Conservation (phyloP, 768 basidiomycete species). For the Podaxis sp. region DNA sequence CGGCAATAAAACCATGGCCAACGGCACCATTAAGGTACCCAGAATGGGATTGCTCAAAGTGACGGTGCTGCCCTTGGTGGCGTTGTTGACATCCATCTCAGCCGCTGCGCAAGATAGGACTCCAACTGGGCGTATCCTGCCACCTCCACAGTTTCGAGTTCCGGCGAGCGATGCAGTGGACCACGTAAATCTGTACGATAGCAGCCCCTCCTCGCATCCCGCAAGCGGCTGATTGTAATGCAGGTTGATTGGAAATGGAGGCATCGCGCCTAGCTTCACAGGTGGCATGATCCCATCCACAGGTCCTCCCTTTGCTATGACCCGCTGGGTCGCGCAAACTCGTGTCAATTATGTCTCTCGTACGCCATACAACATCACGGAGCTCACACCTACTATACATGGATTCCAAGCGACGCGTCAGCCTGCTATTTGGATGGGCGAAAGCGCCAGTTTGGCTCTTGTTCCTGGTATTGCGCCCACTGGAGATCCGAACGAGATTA, state of each 20-base stretch:
- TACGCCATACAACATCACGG: constrained; percentile 51
- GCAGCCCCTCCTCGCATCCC: too few relatives aligned
- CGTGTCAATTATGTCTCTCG: constrained; percentile 70
- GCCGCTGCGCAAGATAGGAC: constrained; percentile 2
- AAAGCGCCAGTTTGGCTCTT: constrained; percentile 58
- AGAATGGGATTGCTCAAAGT: not conserved
- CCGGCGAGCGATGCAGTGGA: constrained; percentile 5
- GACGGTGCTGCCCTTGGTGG: not conserved
- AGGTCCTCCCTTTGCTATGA: constrained; percentile 80
- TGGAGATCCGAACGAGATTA: not conserved
- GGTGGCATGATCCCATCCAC: constrained; percentile 77
- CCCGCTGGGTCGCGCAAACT: constrained; percentile 79
- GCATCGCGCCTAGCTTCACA: constrained; percentile 60
- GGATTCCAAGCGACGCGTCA: constrained; percentile 80
- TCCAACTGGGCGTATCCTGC: constrained; percentile 7
- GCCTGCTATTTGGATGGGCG: constrained; percentile 88
- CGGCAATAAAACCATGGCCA: not conserved
- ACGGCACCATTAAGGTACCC: not conserved
- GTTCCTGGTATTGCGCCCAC: constrained; percentile 45
- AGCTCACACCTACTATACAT: constrained; percentile 36
- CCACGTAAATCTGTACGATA: constrained; percentile 3
- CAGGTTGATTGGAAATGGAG: constrained; percentile 65
- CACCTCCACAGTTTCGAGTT: constrained; percentile 6
- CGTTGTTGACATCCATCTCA: not conserved
- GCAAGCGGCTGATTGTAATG: constrained; percentile 1